These are phyloP conservation scores for Epichloe bromicola DNA, from an alignment of 2,329 filamentous ascomycete genomes.

Conservation along the genomic window DNA sequence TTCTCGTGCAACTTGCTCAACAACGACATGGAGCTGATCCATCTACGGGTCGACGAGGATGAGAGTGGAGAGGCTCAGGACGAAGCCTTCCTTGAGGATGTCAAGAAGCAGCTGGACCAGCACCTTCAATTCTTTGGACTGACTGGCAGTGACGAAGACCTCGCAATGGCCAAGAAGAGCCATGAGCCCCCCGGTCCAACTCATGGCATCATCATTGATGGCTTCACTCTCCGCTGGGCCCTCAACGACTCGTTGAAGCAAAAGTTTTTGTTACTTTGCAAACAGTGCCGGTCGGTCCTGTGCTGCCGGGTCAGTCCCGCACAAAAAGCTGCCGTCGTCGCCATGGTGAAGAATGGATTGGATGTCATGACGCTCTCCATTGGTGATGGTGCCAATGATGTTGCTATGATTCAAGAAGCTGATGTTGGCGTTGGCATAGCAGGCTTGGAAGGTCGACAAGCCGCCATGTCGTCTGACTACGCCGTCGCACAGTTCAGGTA, in stretches of 20 bases:
- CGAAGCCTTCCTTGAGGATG: constrained; percentile 38
- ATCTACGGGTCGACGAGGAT: constrained; percentile 74
- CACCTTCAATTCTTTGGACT: constrained; percentile 62
- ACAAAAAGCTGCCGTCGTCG: constrained; percentile 93
- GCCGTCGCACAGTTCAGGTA: constrained; percentile 91
- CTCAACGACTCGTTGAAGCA: constrained; percentile 73
- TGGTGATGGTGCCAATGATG: constrained; percentile 88
- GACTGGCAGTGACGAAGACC: constrained; percentile 74
- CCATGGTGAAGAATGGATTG: constrained; percentile 86
- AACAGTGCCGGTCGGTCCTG: constrained; percentile 90
- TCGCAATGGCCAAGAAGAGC: constrained; percentile 63
- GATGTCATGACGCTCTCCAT: constrained; percentile 94
- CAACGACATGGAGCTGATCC: constrained; percentile 94
- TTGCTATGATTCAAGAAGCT: constrained; percentile 95
- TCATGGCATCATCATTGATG: constrained; percentile 88
- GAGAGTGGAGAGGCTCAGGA: constrained; percentile 35
- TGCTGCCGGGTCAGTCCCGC: constrained; percentile 95
- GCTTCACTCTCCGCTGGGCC: constrained; percentile 81
- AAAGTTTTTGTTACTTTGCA: constrained; percentile 89
- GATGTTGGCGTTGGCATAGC: constrained; percentile 95
- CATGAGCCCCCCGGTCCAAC: constrained; percentile 79
- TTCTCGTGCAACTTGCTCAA: constrained; percentile 97
- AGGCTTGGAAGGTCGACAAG: constrained; percentile 82
- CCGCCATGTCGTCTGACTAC: constrained; percentile 93
- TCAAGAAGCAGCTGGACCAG: constrained; percentile 61